Evolutionary conservation across 2,329 filamentous ascomycete species (phyloP).

Genomic region (Beauveria asiatica): DNA sequence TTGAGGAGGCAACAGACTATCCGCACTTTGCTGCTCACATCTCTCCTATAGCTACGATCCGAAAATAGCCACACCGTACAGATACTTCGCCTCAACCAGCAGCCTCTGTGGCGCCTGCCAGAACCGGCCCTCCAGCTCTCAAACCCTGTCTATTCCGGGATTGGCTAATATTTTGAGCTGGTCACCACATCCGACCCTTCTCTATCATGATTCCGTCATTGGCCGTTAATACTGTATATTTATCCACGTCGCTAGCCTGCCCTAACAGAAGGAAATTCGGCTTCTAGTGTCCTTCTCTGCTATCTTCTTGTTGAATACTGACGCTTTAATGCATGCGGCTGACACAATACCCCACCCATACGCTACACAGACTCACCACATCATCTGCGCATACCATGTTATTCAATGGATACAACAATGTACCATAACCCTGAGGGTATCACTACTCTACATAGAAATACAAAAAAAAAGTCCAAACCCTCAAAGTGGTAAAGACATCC

Average conservation of each 20-base stretch:
- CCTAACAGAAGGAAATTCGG: neutral
- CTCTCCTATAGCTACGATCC: no score
- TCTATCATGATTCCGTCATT: neutral
- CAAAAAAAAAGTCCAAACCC: neutral
- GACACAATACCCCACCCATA: neutral
- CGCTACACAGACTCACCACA: neutral
- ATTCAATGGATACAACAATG: neutral
- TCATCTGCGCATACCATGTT: neutral
- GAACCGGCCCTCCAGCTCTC: neutral
- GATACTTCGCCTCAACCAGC: neutral
- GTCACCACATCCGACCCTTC: neutral
- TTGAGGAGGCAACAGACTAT: no score
- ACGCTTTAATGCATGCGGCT: neutral
- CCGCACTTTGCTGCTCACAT: no score
- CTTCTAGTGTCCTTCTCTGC: neutral
- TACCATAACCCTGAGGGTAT: constrained; percentile 4
- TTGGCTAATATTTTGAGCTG: neutral
- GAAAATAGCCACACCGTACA: no score
- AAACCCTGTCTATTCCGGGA: constrained; percentile 2
- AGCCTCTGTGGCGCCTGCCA: neutral
- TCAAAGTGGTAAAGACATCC: neutral
- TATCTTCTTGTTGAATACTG: neutral
- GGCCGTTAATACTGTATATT: neutral
- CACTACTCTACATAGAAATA: constrained; percentile 8
- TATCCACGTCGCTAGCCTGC: neutral